Conservation (phyloP, 495 filamentous ascomycete species). For the Penicillium ochrochloron region DNA sequence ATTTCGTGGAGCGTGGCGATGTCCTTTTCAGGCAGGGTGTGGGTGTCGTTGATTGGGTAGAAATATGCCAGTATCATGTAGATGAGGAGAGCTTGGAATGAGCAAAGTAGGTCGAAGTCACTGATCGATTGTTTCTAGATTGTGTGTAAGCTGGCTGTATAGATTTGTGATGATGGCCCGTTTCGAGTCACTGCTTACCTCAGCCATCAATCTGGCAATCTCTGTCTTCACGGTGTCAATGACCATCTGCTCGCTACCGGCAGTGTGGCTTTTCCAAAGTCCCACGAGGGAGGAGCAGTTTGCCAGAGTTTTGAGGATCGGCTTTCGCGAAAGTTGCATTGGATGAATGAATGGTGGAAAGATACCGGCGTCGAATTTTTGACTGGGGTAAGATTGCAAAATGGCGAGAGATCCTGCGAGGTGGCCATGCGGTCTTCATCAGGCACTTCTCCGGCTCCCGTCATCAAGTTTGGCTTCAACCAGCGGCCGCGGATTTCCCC, state of each 20-base stretch:
- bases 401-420: constrained; percentile 44
- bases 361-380: no score
- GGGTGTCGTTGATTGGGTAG: constrained; percentile 24
- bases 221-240: constrained; percentile 38
- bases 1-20: constrained; percentile 54
- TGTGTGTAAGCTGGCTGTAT: constrained; percentile 10
- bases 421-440: no score
- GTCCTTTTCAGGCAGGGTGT: constrained; percentile 32
- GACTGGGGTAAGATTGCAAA: constrained; percentile 48
- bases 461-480: constrained; percentile 45
- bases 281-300: constrained; percentile 50
- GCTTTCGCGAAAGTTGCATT: constrained; percentile 27
- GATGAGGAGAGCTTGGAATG: constrained; percentile 56
- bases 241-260: constrained; percentile 45
- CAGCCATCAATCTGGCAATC: constrained; percentile 38
- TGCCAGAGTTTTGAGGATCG: constrained; percentile 42
- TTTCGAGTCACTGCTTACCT: constrained; percentile 14
- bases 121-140: constrained; percentile 5
- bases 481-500: constrained; percentile 42
- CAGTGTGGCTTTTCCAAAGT: constrained; percentile 43
- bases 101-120: constrained; percentile 40
- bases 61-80: constrained; percentile 53
- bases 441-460: constrained; percentile 37
- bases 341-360: constrained; percentile 50
- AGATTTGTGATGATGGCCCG: neutral